A percentile compares a stretch with the other conserved stretches of the same genome.
Conservation (phyloP, 2,329 filamentous ascomycete species). For the Sclerotinia sclerotiorum region DNA sequence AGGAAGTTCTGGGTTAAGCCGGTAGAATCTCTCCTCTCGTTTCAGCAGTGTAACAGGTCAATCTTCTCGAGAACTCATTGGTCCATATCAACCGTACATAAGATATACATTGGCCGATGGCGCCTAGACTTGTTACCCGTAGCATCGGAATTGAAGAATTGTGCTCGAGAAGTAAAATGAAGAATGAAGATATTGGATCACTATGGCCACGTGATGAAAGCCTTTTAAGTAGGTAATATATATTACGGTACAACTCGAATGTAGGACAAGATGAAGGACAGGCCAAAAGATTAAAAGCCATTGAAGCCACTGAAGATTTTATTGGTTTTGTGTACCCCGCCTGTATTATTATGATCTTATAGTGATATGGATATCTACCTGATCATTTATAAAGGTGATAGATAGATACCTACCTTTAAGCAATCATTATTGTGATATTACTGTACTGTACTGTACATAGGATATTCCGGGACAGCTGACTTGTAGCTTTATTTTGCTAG, state of each 20-base stretch:
- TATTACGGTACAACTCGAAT: background rate
- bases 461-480: background rate
- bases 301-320: background rate
- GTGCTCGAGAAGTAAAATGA: background rate
- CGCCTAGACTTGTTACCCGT: conserved; percentile 14
- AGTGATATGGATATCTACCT: background rate
- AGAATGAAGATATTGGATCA: conserved; percentile 2
- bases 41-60: conserved; percentile 20
- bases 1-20: background rate
- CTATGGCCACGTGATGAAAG: conserved; percentile 1
- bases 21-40: conserved; percentile 1
- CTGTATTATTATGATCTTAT: too few species aligned
- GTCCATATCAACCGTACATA: background rate
- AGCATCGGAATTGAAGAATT: conserved; percentile 18
- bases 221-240: background rate
- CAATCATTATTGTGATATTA: background rate
- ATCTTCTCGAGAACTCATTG: background rate
- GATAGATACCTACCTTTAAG: too few species aligned
- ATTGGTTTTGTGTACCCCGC: background rate
- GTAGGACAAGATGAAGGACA: background rate
- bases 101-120: background rate
- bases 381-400: background rate
- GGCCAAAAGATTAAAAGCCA: background rate
- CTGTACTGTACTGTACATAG: too few species aligned
- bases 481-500: background rate